Evolutionary conservation across 495 filamentous ascomycete species (phyloP), one percentile per base, ranked within the genome.

Genomic region (Podospora tetraspora): DNA sequence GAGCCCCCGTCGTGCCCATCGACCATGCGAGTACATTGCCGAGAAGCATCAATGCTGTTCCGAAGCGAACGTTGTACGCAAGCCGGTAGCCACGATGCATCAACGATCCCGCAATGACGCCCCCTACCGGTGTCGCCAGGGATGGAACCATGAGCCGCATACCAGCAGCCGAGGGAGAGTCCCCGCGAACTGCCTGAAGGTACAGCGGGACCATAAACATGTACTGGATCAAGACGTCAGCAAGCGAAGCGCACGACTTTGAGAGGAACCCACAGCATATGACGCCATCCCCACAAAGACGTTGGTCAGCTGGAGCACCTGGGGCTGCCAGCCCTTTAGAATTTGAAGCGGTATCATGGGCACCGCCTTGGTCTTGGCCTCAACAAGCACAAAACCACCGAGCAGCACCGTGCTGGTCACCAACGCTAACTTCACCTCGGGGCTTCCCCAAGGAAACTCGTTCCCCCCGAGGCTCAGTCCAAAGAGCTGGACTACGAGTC

Each of bases 191-290:
- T 0, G 88, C 85, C 66, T 90, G 88, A 73, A 90, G 89, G 59
- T 88, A 86, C 30, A 90, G 74, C 1, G 88, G 87, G 0, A 89
- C 79, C 57, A 85, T 87, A 70, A 90, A 90, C 64, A 90, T 84
- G 64, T 87, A 90, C 88, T 90, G 67, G 13, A 19, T 7, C n/a
- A 3, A 2, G 34, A 23, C 3, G 57, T 70, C 62, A 66, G 22
- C 27, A 24, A 58, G 24, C 12, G 4, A 5, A 19, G 13, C 21
- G 12, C 19, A 24, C 12, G 21, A 12, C 23, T 66, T 16, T 10
- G 30, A 64, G 22, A 5, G 5, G 21, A 29, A 80, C 85, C 73
- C 69, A 89, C 86, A 16, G 85, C 86, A 72, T 88, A 90, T 19
- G 86, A 83, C 56, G 86, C 80, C 78, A 88, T 85, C 0, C 87